Conservation (phyloP, 352 stramenopile species). For the Elongisporangium anandrum region DNA sequence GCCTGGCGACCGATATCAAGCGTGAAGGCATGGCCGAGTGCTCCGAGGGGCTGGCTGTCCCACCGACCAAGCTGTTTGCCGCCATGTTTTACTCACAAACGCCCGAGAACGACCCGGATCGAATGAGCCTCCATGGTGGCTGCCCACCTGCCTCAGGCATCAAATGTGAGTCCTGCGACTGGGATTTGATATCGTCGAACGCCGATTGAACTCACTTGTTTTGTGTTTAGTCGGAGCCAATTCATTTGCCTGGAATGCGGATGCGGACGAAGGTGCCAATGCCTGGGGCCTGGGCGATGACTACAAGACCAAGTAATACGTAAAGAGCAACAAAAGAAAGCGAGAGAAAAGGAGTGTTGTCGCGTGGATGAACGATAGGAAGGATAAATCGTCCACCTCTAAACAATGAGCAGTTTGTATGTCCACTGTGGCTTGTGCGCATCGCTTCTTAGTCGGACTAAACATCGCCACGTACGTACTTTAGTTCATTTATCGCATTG, state of each 20-base stretch:
- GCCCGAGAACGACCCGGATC: constrained; percentile 51
- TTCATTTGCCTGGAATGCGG: constrained; percentile 67
- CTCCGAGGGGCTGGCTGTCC: constrained; percentile 58
- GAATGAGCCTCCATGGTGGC: constrained; percentile 55
- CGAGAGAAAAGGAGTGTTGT: not conserved
- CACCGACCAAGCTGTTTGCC: constrained; percentile 55
- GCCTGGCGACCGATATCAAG: constrained; percentile 48
- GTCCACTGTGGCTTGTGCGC: not conserved
- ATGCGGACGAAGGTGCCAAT: constrained; percentile 61
- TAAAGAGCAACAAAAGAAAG: too few species aligned
- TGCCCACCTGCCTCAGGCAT: constrained; percentile 49
- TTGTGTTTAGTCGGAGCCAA: constrained; percentile 43
- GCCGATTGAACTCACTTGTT: constrained; percentile 10
- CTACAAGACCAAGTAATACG: constrained; percentile 23
- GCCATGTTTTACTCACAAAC: constrained; percentile 75
- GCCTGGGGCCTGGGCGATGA: constrained; percentile 45
- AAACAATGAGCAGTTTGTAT: not conserved
- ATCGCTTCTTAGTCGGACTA: not conserved
- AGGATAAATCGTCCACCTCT: not conserved
- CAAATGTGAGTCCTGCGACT: constrained; percentile 41
- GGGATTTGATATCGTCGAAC: constrained; percentile 2
- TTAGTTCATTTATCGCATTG: not conserved
- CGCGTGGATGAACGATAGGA: not conserved
- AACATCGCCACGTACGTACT: not conserved
- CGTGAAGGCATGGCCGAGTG: constrained; percentile 63